Conservation (phyloP, 202 grass and related monocot genomes). For the Schoenoplectus triqueter region DNA sequence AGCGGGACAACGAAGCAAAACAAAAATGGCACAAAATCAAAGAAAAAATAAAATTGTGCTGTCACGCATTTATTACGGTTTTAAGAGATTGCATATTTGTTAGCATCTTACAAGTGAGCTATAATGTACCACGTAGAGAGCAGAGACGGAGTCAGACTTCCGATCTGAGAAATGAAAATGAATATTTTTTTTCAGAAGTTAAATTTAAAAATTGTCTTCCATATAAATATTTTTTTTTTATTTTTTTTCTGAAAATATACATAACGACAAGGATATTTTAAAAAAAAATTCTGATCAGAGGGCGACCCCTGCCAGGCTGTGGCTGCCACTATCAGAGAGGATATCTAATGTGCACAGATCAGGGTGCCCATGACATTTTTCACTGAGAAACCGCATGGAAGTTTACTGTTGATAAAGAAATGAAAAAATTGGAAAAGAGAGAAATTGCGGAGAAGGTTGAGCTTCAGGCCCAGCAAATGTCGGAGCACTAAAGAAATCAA, state of each 20-base stretch:
- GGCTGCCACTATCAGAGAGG: neutral
- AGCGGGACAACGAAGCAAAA: constrained; percentile 2
- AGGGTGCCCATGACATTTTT: constrained; percentile 4
- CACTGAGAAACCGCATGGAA: constrained; percentile 43
- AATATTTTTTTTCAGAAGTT: no score
- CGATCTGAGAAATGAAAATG: no score
- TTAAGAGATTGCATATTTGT: neutral
- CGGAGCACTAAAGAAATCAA: constrained; percentile 31
- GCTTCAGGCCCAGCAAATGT: constrained; percentile 23
- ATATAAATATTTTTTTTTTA: no score
- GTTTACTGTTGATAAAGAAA: constrained; percentile 37
- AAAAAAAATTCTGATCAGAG: no score
- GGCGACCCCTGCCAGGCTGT: no score
- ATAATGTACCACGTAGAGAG: neutral
- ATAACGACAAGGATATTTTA: no score
- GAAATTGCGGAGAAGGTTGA: constrained; percentile 36
- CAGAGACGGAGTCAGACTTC: no score
- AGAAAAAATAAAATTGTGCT: neutral
- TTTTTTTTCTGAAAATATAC: no score
- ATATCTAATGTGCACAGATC: neutral
- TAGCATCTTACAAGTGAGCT: neutral
- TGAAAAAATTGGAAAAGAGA: constrained; percentile 1
- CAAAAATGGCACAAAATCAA: neutral
- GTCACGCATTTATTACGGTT: constrained; percentile 10
- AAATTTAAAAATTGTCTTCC: no score